These are phyloP conservation scores for Podaxis sp. DNA, from an alignment of 768 basidiomycete genomes.

Conservation along the genomic window DNA sequence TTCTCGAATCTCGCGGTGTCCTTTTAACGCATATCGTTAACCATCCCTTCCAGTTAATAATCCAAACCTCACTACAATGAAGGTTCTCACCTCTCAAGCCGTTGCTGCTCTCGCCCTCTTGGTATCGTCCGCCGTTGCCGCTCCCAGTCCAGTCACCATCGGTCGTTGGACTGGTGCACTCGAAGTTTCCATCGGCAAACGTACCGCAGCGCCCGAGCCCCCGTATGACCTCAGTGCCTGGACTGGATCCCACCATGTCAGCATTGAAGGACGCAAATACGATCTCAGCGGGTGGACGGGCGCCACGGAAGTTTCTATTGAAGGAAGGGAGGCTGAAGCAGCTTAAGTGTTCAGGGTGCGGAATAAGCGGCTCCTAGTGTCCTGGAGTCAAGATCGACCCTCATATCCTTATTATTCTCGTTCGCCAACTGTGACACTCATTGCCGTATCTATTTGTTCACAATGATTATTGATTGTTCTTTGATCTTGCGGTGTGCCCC, in stretches of 20 bases:
- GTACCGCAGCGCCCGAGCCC: not conserved
- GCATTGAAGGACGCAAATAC: not conserved
- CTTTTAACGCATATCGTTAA: not conserved
- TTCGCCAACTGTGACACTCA: not conserved
- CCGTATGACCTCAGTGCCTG: not conserved
- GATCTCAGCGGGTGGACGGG: not conserved
- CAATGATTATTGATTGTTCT: not conserved
- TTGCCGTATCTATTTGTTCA: not conserved
- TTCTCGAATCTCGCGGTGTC: not conserved
- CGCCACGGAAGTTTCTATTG: not conserved
- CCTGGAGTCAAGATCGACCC: not conserved
- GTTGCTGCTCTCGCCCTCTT: not conserved
- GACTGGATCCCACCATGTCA: not conserved
- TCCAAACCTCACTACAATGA: not conserved
- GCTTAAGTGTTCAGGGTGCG: not conserved
- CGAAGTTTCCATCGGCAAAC: not conserved
- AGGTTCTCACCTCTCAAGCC: not conserved
- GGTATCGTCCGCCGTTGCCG: not conserved
- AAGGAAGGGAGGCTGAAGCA: not conserved
- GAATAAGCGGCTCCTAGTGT: not conserved
- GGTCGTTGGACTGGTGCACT: slow-evolving; percentile 1
- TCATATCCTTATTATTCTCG: not conserved
- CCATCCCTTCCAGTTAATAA: not conserved
- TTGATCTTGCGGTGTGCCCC: not conserved
- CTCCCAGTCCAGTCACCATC: not conserved